phyloP scores from a whole-genome alignment of 192 early-diverging fungal genomes.

The Diversispora epigaea region DNA sequence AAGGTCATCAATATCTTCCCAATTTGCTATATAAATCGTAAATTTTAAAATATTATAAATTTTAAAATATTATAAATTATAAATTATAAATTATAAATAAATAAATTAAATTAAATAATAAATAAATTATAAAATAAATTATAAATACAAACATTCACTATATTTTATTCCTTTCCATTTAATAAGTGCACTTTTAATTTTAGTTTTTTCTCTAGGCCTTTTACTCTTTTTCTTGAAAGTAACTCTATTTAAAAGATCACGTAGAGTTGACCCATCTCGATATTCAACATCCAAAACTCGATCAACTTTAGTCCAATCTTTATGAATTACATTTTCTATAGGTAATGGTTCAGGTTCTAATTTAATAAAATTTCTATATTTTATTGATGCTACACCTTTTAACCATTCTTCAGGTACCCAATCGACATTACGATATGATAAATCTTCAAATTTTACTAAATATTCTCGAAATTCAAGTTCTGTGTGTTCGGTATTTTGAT shows the following conservation, averaged over 20 bases:
- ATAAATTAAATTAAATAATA: not conserved
- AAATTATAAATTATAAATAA: too few species aligned
- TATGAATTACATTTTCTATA: constrained; percentile 34
- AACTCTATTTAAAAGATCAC: not conserved
- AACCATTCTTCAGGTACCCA: constrained; percentile 56
- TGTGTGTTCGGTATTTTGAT: not conserved
- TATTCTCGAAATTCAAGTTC: constrained; percentile 34
- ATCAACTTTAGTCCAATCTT: constrained; percentile 44
- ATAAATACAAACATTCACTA: constrained; percentile 46
- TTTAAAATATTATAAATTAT: too few species aligned
- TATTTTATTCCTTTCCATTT: constrained; percentile 64
- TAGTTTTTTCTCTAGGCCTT: not conserved
- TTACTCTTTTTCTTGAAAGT: not conserved
- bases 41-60: too few species aligned
- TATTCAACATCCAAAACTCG: constrained; percentile 44
- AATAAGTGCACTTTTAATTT: constrained; percentile 53
- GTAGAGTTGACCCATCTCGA: constrained; percentile 27
- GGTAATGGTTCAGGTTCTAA: constrained; percentile 25
- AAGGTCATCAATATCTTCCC: too few species aligned
- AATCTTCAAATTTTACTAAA: constrained; percentile 50
- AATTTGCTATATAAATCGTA: too few species aligned
- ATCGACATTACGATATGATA: constrained; percentile 48
- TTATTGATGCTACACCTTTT: constrained; percentile 28
- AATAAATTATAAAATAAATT: constrained; percentile 1
- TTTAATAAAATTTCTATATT: constrained; percentile 39